Conservation (phyloP, 495 filamentous ascomycete species). For the Sordaria brevicollis region DNA sequence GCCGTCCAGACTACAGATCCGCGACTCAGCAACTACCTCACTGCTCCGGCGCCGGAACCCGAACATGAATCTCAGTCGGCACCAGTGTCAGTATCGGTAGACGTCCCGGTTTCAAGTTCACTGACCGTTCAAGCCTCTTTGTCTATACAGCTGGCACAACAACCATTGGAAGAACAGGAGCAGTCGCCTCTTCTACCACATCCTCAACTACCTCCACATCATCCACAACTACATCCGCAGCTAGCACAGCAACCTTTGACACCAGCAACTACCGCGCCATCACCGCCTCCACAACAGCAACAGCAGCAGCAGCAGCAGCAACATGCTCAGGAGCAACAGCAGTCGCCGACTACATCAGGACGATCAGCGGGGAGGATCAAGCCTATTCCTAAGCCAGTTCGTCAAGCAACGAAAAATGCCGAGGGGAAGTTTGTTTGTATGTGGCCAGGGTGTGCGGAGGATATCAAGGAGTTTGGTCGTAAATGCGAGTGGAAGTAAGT, state of each 20-base stretch:
- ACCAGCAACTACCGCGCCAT: neutral
- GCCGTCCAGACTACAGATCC: neutral
- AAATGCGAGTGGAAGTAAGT: constrained; percentile 92
- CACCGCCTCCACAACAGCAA: neutral
- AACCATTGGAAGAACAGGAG: neutral
- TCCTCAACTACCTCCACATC: neutral
- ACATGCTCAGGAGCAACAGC: neutral
- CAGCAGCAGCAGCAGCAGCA: no score
- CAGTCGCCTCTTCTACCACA: neutral
- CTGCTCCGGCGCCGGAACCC: neutral
- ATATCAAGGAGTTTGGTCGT: constrained; percentile 54
- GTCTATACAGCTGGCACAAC: neutral
- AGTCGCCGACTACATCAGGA: neutral
- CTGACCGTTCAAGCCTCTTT: neutral
- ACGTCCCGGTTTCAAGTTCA: neutral
- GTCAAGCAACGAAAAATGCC: constrained; percentile 42
- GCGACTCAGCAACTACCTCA: neutral
- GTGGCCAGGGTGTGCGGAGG: constrained; percentile 46
- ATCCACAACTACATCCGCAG: neutral
- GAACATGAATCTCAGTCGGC: neutral
- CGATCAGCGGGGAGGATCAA: constrained; percentile 20
- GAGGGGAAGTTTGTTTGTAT: constrained; percentile 65
- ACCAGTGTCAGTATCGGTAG: neutral
- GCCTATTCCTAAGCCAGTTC: constrained; percentile 39
- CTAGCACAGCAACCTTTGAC: neutral